Evolutionary conservation across 805 yeast species (phyloP), one percentile per base, ranked within the genome.

Genomic region (Saccharomycopsis schoenii): DNA sequence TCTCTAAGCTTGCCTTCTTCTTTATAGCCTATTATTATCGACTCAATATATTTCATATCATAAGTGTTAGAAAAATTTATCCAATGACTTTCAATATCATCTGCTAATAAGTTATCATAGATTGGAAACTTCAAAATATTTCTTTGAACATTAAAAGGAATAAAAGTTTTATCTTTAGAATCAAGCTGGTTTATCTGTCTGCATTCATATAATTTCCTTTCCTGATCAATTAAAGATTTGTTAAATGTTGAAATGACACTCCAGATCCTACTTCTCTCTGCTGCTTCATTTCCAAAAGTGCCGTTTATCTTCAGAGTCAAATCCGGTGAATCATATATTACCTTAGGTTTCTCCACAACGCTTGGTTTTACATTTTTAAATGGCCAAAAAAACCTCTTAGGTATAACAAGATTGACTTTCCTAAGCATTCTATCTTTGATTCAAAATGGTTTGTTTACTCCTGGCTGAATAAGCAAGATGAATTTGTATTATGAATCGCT

Each of bases 131-230:
- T 37, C 14, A 56, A 42, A 34, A 56, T 17, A 41, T 34, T 24
- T 56, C 58, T 40, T 11, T 42, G 34, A 1, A 41, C 39, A 37
- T 56, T 56, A 29, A 56, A 56, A 40, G 58, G 58, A 52, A 52
- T 15, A 21, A 21, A 21, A 4, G 21, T 12, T 14, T 21, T 47
- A 21, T 12, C 11, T 6, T 47, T 15, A 24, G 14, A 15, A 21
- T 47, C 21, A 11, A 21, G 34, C 2, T 14, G 14, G n/a, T 11
- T 21, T 17, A 21, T 10, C 9, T 47, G 34, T 12, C 21, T 10
- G 21, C 34, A 21, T 21, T 47, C 52, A 47, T 21, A 47, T 9
- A 47, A 6, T 5, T 47, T 47, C 25, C 52, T 47, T 47, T 47
- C 52, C 10, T 47, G 52, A 2, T 47, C 52, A 47, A 47, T 47